Base-by-base conservation (phyloP, 2,329 filamentous ascomycete species). In the Cercospora sp. region DNA sequence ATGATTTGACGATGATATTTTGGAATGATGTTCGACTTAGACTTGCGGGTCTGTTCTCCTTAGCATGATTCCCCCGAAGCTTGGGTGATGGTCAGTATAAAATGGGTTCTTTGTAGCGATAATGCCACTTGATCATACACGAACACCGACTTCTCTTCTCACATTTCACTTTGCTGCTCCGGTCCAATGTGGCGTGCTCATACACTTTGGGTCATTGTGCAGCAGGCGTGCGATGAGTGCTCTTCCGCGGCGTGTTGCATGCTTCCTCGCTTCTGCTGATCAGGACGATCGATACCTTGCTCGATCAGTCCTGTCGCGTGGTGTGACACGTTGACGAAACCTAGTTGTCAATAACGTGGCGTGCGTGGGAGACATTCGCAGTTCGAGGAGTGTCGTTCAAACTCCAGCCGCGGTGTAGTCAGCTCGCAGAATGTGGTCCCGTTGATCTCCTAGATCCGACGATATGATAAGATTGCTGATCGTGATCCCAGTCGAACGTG, bases 401-500 rank as follows among this genome's bases (percentile, higher is more conserved):
- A 59, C n/a, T 20, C 36, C n/a, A 20, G 28, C 28, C 8, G n/a
- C 3, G 13, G 33, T 60, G 30, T 20, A 18, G 33, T 60, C 57
- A 26, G 57, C 5, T 20, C 9, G 30, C 26, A 33, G 31, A n/a
- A 60, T 28, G 18, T 60, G 57, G 30, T 36, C 28, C 57, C 57
- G 57, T 36, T 31, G 31, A 60, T 59, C 57, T 59, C 33, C 2
- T 40, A 59, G 57, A 59, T 60, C 57, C 57, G 57, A 60, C n/a
- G 57, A 60, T 60, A 60, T 36, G 57, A 60, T 60, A 18, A 36
- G 45, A 51, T 51, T 51, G 45, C 45, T 51, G 45, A 51, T 51
- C 45, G 20, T 6, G 45, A 51, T 26, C 45, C 20, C 20, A 23
- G 45, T 51, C 18, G 18, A 51, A 40, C 16, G 20, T 12, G 45